phyloP scores from a whole-genome alignment of 2,329 filamentous ascomycete species.

The Knufia fluminis region DNA sequence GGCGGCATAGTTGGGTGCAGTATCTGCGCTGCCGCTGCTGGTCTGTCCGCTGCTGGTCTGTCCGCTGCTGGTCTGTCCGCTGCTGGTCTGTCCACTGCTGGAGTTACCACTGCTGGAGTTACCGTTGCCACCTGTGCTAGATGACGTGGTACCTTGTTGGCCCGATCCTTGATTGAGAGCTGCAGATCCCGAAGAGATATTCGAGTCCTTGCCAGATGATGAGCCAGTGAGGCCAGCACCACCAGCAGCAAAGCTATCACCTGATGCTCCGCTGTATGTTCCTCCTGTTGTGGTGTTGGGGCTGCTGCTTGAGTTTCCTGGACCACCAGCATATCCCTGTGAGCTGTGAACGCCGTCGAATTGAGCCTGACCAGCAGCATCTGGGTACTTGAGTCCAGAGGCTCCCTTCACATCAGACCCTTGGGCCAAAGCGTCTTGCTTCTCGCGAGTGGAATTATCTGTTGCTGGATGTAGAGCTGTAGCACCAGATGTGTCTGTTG shows the following conservation, averaged over 20 bases:
- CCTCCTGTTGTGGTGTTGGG: slow-evolving; percentile 31
- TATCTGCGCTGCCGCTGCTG: slow-evolving; percentile 10
- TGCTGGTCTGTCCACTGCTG: neutral
- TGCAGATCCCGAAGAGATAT: neutral
- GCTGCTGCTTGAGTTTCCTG: slow-evolving; percentile 17
- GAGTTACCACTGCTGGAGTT: neutral
- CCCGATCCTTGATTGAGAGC: slow-evolving; percentile 4
- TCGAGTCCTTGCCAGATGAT: neutral
- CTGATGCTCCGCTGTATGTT: slow-evolving; percentile 27
- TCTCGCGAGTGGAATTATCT: slow-evolving; percentile 38
- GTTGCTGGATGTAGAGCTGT: slow-evolving; percentile 41
- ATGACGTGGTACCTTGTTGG: neutral
- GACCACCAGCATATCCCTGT: slow-evolving; percentile 30
- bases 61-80: neutral
- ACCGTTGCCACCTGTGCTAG: neutral
- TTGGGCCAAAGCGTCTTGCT: slow-evolving; percentile 33
- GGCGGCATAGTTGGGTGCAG: slow-evolving; percentile 23
- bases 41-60: neutral
- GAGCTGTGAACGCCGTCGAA: slow-evolving; percentile 31
- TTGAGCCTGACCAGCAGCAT: slow-evolving; percentile 31
- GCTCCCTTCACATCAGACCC: slow-evolving; percentile 32
- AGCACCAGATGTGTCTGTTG: slow-evolving; percentile 46
- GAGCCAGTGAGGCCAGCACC: neutral
- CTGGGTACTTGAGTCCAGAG: slow-evolving; percentile 29
- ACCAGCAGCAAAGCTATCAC: slow-evolving; percentile 16